These are phyloP conservation scores for Vitis riparia DNA, from an alignment of 164 flowering plant genomes.

Conservation along the genomic window DNA sequence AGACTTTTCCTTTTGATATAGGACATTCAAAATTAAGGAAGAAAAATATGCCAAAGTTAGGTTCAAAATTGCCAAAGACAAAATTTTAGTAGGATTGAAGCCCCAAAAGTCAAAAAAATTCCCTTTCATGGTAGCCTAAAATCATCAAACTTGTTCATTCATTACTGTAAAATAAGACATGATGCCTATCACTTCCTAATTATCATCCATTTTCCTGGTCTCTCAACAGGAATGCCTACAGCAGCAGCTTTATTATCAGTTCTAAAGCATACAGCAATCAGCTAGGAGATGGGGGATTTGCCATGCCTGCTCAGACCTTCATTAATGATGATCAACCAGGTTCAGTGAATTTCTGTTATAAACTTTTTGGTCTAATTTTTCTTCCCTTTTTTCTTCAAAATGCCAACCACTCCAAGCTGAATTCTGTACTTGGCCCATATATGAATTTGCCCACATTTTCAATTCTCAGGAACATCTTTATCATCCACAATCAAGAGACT, in stretches of 20 bases:
- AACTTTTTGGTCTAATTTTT: neutral
- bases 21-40: too few relatives aligned
- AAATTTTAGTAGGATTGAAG: too few relatives aligned
- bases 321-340: conserved; percentile 17
- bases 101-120: neutral
- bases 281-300: conserved; percentile 9
- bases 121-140: too few relatives aligned
- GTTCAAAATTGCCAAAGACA: too few relatives aligned
- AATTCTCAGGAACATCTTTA: conserved; percentile 7
- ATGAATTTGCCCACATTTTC: neutral
- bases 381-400: neutral
- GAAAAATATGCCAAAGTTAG: too few relatives aligned
- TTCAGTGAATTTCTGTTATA: conserved; percentile 5
- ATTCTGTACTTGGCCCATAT: neutral
- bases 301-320: conserved; percentile 6
- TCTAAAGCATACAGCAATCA: conserved; percentile 10
- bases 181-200: neutral
- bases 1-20: too few relatives aligned
- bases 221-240: conserved; percentile 5
- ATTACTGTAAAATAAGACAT: neutral
- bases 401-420: neutral
- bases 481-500: neutral
- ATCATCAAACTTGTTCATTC: neutral
- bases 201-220: neutral
- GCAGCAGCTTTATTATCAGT: neutral